Evolutionary conservation across 805 yeast genomes (phyloP).

Genomic region (Grigorovia transvaalensis): DNA sequence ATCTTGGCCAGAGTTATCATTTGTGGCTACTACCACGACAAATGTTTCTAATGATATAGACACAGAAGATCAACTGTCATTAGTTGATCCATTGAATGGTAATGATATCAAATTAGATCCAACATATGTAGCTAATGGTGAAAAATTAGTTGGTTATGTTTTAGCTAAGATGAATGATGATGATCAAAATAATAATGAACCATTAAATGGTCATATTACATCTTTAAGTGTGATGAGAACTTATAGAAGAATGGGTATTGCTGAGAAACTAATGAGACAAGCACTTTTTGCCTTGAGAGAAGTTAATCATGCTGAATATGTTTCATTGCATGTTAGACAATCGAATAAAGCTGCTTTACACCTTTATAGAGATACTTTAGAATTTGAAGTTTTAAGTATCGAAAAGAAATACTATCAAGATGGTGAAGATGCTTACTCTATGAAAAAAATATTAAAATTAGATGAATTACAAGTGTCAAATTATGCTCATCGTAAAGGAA

Average conservation of each 20-base stretch:
- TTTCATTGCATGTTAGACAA: slow-evolving; percentile 85
- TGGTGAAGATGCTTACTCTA: slow-evolving; percentile 95
- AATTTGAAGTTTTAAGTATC: slow-evolving; percentile 70
- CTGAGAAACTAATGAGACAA: slow-evolving; percentile 84
- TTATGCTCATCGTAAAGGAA: slow-evolving; percentile 32
- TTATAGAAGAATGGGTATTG: slow-evolving; percentile 89
- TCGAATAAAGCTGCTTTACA: slow-evolving; percentile 91
- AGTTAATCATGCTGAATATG: slow-evolving; percentile 69
- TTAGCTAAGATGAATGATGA: slow-evolving; percentile 96
- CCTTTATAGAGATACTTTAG: slow-evolving; percentile 74
- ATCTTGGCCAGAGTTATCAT: slow-evolving; percentile 97
- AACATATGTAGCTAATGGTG: slow-evolving; percentile 53
- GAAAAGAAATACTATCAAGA: slow-evolving; percentile 91
- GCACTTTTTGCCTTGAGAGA: slow-evolving; percentile 72
- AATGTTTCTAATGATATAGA: slow-evolving; percentile 11
- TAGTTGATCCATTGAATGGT: slow-evolving; percentile 15
- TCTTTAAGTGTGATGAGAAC: slow-evolving; percentile 92
- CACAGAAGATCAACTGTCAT: slow-evolving; percentile 7
- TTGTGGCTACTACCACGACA: slow-evolving; percentile 73
- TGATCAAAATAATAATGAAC: slow-evolving; percentile 59
- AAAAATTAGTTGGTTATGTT: slow-evolving; percentile 90
- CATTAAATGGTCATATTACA: slow-evolving; percentile 90
- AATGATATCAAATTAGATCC: slow-evolving; percentile 42
- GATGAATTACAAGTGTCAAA: slow-evolving; percentile 53
- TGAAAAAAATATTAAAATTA: slow-evolving; percentile 60